Conservation (phyloP, 331 rosid genomes). For the Spiraea crenata region DNA sequence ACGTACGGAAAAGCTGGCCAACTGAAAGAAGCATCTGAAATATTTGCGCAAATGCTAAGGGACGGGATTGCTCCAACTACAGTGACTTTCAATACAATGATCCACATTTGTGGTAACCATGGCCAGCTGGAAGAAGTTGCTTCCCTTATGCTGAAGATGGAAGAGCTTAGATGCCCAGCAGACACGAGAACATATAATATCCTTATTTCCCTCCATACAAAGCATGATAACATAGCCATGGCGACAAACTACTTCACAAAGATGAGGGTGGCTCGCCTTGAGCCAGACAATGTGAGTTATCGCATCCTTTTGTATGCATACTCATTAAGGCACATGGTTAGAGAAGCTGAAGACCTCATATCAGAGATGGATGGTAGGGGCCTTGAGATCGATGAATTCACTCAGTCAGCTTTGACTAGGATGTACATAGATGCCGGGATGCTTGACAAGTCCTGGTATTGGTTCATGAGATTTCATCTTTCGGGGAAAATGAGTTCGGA, state of each 20-base stretch:
- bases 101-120: slow-evolving; percentile 89
- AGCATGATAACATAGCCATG: slow-evolving; percentile 56
- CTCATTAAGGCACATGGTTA: slow-evolving; percentile 76
- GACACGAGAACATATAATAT: slow-evolving; percentile 85
- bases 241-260: slow-evolving; percentile 58
- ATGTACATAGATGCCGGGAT: slow-evolving; percentile 75
- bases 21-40: slow-evolving; percentile 72
- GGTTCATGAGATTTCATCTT: slow-evolving; percentile 74
- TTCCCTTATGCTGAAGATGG: slow-evolving; percentile 74
- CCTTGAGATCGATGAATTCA: slow-evolving; percentile 75
- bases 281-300: slow-evolving; percentile 80
- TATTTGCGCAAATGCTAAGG: slow-evolving; percentile 73
- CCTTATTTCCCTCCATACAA: slow-evolving; percentile 63
- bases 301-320: slow-evolving; percentile 93
- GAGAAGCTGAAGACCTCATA: slow-evolving; percentile 64
- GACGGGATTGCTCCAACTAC: slow-evolving; percentile 76
- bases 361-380: slow-evolving; percentile 64
- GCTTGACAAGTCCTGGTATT: slow-evolving; percentile 69
- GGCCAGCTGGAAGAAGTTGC: slow-evolving; percentile 67
- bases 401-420: slow-evolving; percentile 86
- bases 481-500: slow-evolving; percentile 69
- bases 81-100: slow-evolving; percentile 91
- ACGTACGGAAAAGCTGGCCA: slow-evolving; percentile 84
- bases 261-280: slow-evolving; percentile 60
- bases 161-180: slow-evolving; percentile 65